phyloP scores from a whole-genome alignment of 805 yeast species.

The Ogataea allantospora region DNA sequence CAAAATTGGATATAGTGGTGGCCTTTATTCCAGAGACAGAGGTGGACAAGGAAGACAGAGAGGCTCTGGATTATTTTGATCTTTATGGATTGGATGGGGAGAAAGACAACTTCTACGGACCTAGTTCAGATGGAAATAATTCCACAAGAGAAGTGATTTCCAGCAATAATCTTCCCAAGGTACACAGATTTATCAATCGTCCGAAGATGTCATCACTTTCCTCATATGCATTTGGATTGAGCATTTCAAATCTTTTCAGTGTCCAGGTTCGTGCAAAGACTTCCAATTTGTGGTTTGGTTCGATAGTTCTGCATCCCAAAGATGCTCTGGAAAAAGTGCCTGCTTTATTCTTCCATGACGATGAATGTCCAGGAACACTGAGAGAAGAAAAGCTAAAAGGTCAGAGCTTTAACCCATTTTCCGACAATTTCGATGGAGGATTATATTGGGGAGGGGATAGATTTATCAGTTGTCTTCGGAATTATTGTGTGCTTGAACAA shows the following conservation, averaged over 20 bases:
- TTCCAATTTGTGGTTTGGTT: conserved; percentile 90
- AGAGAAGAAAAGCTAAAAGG: conserved; percentile 57
- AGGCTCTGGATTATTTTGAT: conserved; percentile 37
- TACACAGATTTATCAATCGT: conserved; percentile 41
- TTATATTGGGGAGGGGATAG: conserved; percentile 92
- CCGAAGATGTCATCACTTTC: conserved; percentile 53
- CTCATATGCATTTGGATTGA: conserved; percentile 68
- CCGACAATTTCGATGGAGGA: conserved; percentile 43
- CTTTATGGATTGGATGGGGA: conserved; percentile 39
- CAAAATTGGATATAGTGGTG: conserved; percentile 56
- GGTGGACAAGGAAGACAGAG: conserved; percentile 27
- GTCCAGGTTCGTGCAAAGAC: conserved; percentile 83
- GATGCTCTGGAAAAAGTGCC: conserved; percentile 65
- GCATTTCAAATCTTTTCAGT: conserved; percentile 63
- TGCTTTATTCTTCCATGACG: conserved; percentile 88
- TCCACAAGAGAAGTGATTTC: conserved; percentile 14
- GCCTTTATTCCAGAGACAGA: conserved; percentile 68
- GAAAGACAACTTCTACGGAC: conserved; percentile 20
- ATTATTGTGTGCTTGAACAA: conserved; percentile 59
- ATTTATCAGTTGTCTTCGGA: conserved; percentile 55
- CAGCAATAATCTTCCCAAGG: conserved; percentile 23
- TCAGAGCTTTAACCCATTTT: conserved; percentile 73
- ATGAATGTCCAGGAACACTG: conserved; percentile 73
- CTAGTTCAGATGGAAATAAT: conserved; percentile 9
- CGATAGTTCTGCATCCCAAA: conserved; percentile 69